phyloP scores from a whole-genome alignment of 2,329 filamentous ascomycete genomes.

The Apiospora malaysiana region DNA sequence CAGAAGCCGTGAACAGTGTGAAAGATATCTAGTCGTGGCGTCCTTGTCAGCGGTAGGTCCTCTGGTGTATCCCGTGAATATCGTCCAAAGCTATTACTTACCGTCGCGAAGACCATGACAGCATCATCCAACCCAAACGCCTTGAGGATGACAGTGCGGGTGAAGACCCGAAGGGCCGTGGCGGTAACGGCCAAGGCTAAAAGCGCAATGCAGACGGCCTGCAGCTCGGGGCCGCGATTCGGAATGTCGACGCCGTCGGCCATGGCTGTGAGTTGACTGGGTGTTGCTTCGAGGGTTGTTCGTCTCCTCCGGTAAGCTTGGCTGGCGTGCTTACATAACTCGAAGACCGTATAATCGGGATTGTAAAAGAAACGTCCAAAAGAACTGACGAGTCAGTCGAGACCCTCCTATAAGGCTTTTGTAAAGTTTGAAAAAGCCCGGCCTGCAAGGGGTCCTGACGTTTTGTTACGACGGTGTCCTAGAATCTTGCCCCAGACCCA shows the following conservation, averaged over 20 bases:
- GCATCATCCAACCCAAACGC: constrained; percentile 24
- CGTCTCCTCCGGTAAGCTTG: background rate
- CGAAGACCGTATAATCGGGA: background rate
- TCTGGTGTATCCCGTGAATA: background rate
- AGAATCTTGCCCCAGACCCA: constrained; percentile 12
- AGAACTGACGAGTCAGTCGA: background rate
- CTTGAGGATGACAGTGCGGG: constrained; percentile 23
- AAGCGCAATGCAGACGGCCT: constrained; percentile 22
- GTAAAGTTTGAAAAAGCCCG: background rate
- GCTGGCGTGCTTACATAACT: background rate
- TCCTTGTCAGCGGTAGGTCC: background rate
- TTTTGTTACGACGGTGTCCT: background rate
- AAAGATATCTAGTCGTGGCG: constrained; percentile 17
- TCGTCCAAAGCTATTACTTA: background rate
- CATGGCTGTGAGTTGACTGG: background rate
- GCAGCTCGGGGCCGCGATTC: constrained; percentile 23
- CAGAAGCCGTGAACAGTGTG: constrained; percentile 23
- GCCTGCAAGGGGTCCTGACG: background rate
- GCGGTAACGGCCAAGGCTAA: constrained; percentile 21
- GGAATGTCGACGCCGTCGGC: constrained; percentile 13
- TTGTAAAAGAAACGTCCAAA: background rate
- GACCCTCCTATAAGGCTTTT: constrained; percentile 15
- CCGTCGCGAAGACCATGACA: constrained; percentile 24
- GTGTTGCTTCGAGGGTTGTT: background rate
- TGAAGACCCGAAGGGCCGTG: constrained; percentile 18